Base-by-base conservation (phyloP, 2,329 filamentous ascomycete species). In the Botrytis elliptica region DNA sequence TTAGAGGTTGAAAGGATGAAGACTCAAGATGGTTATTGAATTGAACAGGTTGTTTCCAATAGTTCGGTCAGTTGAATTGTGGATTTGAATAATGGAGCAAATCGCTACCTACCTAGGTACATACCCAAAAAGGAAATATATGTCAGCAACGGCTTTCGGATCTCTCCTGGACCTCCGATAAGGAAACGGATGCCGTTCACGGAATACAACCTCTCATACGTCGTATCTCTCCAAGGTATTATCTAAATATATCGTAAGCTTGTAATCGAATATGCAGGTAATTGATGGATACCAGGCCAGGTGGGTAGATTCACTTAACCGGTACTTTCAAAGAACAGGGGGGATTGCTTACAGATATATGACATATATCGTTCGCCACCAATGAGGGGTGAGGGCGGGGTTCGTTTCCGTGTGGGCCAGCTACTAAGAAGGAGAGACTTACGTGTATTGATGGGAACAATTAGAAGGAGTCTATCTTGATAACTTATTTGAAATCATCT, bases 71-170 rank as follows among this genome's bases (percentile, higher is more conserved):
- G n/a, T 55, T 16, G 16, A 57, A 57, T 29, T 42, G 60, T 63
- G 60, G 38, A 42, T 25, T 62, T 40, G 36, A 42, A 42, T 40
- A 63, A 40, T 38, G 59, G 59, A 62, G 20, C 60, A 40, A 40
- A n/a, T 40, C 38, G 12, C 60, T 63, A 38, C 1, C 46, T 52
- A 52, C 46, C 49, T 52, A 52, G 49, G 49, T 52, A 52, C 5
- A 52, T n/a, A n/a, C 49, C 49, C 25, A 7, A 55, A 63, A 29
- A 42, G 60, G 60, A 38, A 63, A 63, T 42, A 18, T n/a, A 63
- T 40, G 60, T 63, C 60, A 63, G 60, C 60, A 63, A n/a, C 25
- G 49, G 49, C 49, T 55, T 55, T 55, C 49, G 49, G 22, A n/a
- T 40, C 22, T 36, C 18, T 60, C 57, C 33, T 38, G 10, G 49